phyloP scores from a whole-genome alignment of 192 early-diverging fungal genomes.

The Martensiomyces pterosporus region DNA sequence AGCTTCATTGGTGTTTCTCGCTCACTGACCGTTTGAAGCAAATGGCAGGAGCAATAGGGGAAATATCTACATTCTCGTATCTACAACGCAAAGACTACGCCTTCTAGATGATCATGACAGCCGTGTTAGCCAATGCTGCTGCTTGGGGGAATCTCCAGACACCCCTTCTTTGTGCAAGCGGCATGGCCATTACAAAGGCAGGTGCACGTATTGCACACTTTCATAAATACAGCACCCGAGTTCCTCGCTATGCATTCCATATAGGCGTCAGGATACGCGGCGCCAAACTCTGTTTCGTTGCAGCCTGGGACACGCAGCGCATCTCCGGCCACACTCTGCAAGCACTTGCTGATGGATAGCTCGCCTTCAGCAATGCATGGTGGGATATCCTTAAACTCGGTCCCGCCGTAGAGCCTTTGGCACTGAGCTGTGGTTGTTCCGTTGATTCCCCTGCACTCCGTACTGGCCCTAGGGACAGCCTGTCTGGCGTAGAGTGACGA shows the following conservation, averaged over 20 bases:
- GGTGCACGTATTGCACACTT: conserved; percentile 18
- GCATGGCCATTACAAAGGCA: conserved; percentile 20
- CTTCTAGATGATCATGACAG: too few relatives aligned
- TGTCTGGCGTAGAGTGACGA: neutral
- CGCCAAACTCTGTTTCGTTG: conserved; percentile 3
- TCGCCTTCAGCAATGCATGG: neutral
- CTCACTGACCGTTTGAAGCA: too few relatives aligned
- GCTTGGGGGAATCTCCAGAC: conserved; percentile 1
- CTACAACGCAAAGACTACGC: too few relatives aligned
- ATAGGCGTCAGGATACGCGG: conserved; percentile 14
- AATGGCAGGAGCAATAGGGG: too few relatives aligned
- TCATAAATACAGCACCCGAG: conserved; percentile 11
- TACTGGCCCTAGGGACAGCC: too few relatives aligned
- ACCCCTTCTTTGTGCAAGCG: conserved; percentile 20
- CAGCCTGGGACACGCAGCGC: conserved; percentile 9
- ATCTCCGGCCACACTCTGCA: neutral
- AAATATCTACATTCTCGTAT: too few relatives aligned
- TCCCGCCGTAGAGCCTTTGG: conserved; percentile 22
- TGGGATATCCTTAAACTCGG: conserved; percentile 3
- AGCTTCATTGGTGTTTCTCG: too few relatives aligned
- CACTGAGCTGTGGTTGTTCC: conserved; percentile 14
- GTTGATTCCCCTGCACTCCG: too few relatives aligned
- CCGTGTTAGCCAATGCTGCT: too few relatives aligned
- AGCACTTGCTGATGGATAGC: conserved; percentile 2
- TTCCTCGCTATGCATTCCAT: conserved; percentile 11